phyloP scores from a whole-genome alignment of 2,329 filamentous ascomycete genomes.

The Thelonectria blattea region DNA sequence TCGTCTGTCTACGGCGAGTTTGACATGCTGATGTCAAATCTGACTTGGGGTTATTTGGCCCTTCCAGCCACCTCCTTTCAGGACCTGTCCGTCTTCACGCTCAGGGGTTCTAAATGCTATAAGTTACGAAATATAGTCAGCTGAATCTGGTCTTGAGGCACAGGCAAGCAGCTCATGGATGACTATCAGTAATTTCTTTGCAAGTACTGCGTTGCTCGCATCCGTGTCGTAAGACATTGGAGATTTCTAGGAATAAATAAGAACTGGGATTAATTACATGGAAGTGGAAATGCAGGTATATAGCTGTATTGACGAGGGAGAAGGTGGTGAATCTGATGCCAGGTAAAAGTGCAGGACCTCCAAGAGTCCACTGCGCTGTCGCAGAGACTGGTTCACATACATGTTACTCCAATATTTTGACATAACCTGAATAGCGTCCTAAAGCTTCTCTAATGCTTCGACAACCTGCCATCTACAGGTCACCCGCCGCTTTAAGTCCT shows the following conservation, averaged over 20 bases:
- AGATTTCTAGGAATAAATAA: not conserved
- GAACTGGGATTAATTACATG: not conserved
- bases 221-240: not conserved
- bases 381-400: not conserved
- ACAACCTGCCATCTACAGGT: not conserved
- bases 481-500: too few relatives aligned
- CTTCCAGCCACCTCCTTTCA: too few relatives aligned
- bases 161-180: not conserved
- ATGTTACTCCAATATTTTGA: not conserved
- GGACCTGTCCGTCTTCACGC: too few relatives aligned
- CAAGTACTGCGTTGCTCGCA: not conserved
- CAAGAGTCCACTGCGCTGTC: not conserved
- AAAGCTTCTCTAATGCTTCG: not conserved
- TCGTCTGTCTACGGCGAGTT: too few relatives aligned
- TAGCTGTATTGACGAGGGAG: not conserved
- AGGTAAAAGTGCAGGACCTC: too few relatives aligned
- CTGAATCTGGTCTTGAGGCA: not conserved
- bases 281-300: not conserved
- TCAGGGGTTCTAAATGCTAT: not conserved
- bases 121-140: not conserved
- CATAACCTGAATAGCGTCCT: not conserved
- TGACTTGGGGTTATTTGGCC: too few relatives aligned
- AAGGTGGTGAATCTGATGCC: not conserved
- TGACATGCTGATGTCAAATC: too few relatives aligned
- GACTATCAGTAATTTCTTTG: not conserved